These are phyloP conservation scores for Tylopilus sp. DNA, from an alignment of 1,284 basidiomycete species.

Conservation along the genomic window DNA sequence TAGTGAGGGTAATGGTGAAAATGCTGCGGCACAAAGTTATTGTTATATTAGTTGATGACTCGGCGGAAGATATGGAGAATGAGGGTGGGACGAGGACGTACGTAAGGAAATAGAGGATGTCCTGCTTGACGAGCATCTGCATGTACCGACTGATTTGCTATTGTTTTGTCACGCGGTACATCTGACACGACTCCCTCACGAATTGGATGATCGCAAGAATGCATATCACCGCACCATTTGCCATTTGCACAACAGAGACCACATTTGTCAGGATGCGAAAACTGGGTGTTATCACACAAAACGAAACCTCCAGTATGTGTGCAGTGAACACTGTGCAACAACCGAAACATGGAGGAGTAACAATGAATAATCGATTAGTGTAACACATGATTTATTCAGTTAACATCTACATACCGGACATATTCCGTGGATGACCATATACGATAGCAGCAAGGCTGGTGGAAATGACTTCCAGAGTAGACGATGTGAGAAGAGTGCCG, in stretches of 20 bases:
- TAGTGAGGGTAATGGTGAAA: background rate
- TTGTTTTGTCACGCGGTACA: background rate
- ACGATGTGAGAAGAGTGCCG: background rate
- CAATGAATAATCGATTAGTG: background rate
- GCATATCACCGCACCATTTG: background rate
- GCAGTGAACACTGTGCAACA: background rate
- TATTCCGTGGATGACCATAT: background rate
- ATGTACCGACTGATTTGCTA: constrained; percentile 4
- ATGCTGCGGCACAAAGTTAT: background rate
- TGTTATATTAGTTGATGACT: background rate
- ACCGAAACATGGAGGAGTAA: background rate
- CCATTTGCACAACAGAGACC: background rate
- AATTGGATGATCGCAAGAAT: background rate
- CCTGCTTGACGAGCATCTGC: background rate
- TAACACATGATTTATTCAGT: background rate
- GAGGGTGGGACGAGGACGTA: background rate
- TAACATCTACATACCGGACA: background rate
- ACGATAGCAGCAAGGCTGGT: background rate
- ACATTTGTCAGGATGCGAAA: too few species aligned
- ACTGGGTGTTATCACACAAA: background rate
- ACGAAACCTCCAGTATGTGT: background rate
- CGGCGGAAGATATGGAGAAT: background rate
- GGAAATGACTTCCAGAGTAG: background rate
- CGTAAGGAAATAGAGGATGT: constrained; percentile 1
- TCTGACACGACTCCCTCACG: background rate